phyloP scores from a whole-genome alignment of 2,329 filamentous ascomycete species.

The Geosmithia morbida region DNA sequence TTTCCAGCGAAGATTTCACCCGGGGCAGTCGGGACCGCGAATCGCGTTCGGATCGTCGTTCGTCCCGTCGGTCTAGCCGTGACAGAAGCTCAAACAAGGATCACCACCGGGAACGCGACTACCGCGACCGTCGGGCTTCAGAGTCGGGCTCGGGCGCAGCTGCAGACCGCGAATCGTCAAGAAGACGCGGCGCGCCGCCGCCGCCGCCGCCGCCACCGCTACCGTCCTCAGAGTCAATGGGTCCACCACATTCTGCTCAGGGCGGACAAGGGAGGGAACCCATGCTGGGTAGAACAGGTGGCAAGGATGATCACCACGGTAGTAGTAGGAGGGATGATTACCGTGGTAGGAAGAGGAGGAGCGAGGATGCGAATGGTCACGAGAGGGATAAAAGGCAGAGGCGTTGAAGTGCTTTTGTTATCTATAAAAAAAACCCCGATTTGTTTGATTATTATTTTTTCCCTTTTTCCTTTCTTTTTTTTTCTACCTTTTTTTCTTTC shows the following conservation, averaged over 20 bases:
- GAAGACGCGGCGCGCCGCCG: slow-evolving; percentile 7
- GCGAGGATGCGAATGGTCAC: slow-evolving; percentile 26
- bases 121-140: slow-evolving; percentile 21
- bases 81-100: slow-evolving; percentile 12
- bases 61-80: slow-evolving; percentile 33
- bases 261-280: too few relatives aligned
- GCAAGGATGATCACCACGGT: slow-evolving; percentile 7
- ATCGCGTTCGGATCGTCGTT: slow-evolving; percentile 22
- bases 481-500: not conserved
- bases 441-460: not conserved
- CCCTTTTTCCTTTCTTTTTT: not conserved
- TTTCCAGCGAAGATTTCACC: slow-evolving; percentile 22
- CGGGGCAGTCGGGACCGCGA: slow-evolving; percentile 28
- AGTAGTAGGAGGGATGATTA: slow-evolving; percentile 18
- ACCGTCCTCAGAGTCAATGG: too few relatives aligned
- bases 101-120: slow-evolving; percentile 31
- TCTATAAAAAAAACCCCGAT: slow-evolving; percentile 5
- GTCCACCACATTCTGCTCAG: slow-evolving; percentile 12
- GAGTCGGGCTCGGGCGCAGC: slow-evolving; percentile 24
- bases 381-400: slow-evolving; percentile 41
- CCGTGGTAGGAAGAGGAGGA: slow-evolving; percentile 21
- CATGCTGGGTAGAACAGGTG: slow-evolving; percentile 15
- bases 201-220: too few relatives aligned
- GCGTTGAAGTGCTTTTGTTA: slow-evolving; percentile 17
- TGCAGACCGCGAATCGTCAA: slow-evolving; percentile 17